Evolutionary conservation across 495 filamentous ascomycete genomes (phyloP), one percentile per base, ranked within the genome.

Genomic region (Aspergillus conjunctus): DNA sequence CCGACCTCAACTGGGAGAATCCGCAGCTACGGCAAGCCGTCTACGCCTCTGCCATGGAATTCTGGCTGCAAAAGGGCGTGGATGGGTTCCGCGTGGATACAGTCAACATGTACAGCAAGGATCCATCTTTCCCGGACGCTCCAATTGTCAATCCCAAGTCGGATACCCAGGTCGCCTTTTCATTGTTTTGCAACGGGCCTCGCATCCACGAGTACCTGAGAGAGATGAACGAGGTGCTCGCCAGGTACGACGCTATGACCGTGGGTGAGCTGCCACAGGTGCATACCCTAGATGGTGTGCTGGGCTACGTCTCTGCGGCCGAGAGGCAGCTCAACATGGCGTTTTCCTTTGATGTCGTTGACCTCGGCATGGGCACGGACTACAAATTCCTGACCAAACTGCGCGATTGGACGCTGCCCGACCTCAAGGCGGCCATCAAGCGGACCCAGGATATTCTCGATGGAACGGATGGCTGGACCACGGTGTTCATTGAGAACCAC

Each of bases 1-100:
- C 81, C 0, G 83, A 85, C 63, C 70, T 85, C 18, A 85, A 85
- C 61, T 84, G 81, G 82, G 80, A 82, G 49, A 83, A 83, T 48
- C 66, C 75, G 0, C 70, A 65, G 15, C 75, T 79, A 15, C 75
- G 82, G 26, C 63, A 69, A 12, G 82, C 81, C 5, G 75, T 85
- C 37, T 80, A 80, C 59, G 72, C 80, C 31, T 65, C 59, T 4
- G 74, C 81, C 2, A 73, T 85, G 55, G 68, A 76, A 9, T 85
- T 84, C 71, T 85, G 82, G 82, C 69, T 84, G 32, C 69, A 76
- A 21, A 76, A 77, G 30, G 82, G 82, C 10, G 72, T 72, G n/a
- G 76, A 77, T 53, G 83, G 83, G 3, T 85, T 85, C 73, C 76
- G 83, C 6, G 80, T 84, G 59, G 82, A 85, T 58, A 81, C 82